A percentile compares a stretch with the other conserved stretches of the same genome.
Conservation (phyloP, 2,329 filamentous ascomycete genomes). For the Trichoderma polysporum region DNA sequence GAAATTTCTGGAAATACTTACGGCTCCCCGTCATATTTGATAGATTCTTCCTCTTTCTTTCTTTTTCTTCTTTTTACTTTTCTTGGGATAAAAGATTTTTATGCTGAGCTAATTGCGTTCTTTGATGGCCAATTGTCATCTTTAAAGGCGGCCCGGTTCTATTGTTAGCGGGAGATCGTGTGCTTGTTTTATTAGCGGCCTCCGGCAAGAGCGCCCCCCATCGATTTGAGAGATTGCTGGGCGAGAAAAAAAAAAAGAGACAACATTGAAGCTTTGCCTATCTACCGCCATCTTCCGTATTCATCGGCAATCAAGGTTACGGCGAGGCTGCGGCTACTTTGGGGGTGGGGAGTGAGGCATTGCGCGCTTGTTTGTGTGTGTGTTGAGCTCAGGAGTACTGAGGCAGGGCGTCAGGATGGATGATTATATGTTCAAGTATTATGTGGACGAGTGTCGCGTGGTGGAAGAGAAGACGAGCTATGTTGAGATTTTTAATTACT, state of each 20-base stretch:
- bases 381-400: not conserved
- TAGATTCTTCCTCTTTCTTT: not conserved
- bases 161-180: not conserved
- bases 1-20: not conserved
- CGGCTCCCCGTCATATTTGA: not conserved
- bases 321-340: not conserved
- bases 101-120: not conserved
- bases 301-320: not conserved
- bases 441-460: constrained; percentile 48
- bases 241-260: too few relatives aligned
- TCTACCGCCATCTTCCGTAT: not conserved
- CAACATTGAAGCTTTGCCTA: too few relatives aligned
- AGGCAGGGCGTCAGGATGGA: constrained; percentile 45
- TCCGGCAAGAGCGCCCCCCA: not conserved
- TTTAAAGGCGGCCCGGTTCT: not conserved
- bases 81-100: not conserved
- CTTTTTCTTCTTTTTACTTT: not conserved
- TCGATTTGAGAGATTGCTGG: not conserved
- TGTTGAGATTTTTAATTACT: constrained; percentile 60
- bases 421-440: constrained; percentile 55
- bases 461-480: constrained; percentile 55
- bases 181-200: not conserved
- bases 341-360: not conserved
- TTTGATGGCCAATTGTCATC: not conserved
- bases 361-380: not conserved